Percentiles rank a stretch among this genome's conserved stretches.
Conservation (phyloP, 2,329 filamentous ascomycete genomes). For the Leptographium radiaticola region DNA sequence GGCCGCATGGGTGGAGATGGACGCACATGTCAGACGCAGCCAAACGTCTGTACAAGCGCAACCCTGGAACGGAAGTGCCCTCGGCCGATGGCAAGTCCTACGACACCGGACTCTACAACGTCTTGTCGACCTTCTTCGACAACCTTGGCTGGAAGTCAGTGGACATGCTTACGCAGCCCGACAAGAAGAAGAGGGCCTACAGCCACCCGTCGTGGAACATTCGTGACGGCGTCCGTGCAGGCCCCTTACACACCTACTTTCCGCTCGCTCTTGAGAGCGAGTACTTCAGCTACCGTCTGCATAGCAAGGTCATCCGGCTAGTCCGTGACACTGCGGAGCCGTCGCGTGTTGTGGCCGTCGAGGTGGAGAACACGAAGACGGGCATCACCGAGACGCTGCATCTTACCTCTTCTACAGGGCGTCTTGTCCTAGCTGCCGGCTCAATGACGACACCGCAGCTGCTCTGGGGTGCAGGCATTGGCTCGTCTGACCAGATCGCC, state of each 20-base stretch:
- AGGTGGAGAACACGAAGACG: conserved; percentile 29
- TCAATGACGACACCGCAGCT: conserved; percentile 26
- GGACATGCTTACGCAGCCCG: conserved; percentile 40
- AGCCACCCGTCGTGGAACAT: conserved; percentile 52
- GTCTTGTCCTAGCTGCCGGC: conserved; percentile 48
- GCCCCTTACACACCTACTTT: conserved; percentile 54
- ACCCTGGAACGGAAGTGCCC: conserved; percentile 54
- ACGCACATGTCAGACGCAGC: conserved; percentile 46
- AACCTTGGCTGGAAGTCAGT: conserved; percentile 25
- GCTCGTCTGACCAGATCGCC: conserved; percentile 44
- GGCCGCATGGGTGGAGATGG: conserved; percentile 58
- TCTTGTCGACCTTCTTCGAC: conserved; percentile 45
- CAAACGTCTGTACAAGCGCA: conserved; percentile 51
- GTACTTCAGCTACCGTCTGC: conserved; percentile 49
- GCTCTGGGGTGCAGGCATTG: conserved; percentile 40
- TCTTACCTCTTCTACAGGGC: conserved; percentile 25
- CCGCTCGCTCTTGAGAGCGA: conserved; percentile 38
- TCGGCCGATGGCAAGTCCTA: conserved; percentile 55
- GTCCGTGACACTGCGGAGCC: conserved; percentile 36
- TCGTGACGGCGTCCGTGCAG: conserved; percentile 45
- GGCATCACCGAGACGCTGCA: background rate
- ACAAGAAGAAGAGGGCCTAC: conserved; percentile 48
- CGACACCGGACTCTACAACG: conserved; percentile 51
- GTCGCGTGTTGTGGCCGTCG: conserved; percentile 41
- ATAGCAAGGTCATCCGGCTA: conserved; percentile 46